phyloP scores from a whole-genome alignment of 441 rosid species.

The Jatropha multifida region DNA sequence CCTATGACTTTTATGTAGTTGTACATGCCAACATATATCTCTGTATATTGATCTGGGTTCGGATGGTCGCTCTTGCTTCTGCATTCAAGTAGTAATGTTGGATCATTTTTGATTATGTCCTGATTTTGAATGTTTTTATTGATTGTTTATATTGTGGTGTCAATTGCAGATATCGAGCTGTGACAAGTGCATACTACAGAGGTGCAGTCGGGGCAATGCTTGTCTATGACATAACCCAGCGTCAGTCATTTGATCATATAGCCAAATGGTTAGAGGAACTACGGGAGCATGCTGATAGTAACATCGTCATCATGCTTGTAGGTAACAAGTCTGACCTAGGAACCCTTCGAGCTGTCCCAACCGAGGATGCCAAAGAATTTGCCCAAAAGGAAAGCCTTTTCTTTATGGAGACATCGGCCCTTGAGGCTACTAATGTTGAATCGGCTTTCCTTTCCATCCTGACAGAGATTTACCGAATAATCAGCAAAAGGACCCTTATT shows the following conservation, averaged over 20 bases:
- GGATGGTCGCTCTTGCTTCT: not conserved
- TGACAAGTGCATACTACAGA: slow-evolving; percentile 64
- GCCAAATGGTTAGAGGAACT: slow-evolving; percentile 57
- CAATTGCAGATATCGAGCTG: slow-evolving; percentile 52
- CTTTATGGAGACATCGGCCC: slow-evolving; percentile 64
- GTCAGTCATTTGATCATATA: slow-evolving; percentile 54
- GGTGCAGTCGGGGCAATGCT: slow-evolving; percentile 68
- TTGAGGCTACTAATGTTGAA: slow-evolving; percentile 56
- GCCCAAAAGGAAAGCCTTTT: slow-evolving; percentile 50
- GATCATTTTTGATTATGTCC: slow-evolving; percentile 10
- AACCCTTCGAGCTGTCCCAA: slow-evolving; percentile 47
- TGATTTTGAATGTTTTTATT: not conserved
- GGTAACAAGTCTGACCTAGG: slow-evolving; percentile 59
- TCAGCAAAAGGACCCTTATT: slow-evolving; percentile 44
- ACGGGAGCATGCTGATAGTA: slow-evolving; percentile 57
- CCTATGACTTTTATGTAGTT: not conserved
- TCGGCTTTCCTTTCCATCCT: slow-evolving; percentile 49
- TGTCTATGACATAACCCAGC: slow-evolving; percentile 56
- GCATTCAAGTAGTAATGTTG: not conserved
- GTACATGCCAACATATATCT: not conserved
- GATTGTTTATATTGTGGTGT: slow-evolving; percentile 10
- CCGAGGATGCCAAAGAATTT: slow-evolving; percentile 61
- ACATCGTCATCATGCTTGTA: slow-evolving; percentile 53
- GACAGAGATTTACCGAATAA: slow-evolving; percentile 50
- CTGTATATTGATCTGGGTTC: not conserved